Base-by-base conservation (phyloP, 2,329 filamentous ascomycete species). In the Xylaria sp. region DNA sequence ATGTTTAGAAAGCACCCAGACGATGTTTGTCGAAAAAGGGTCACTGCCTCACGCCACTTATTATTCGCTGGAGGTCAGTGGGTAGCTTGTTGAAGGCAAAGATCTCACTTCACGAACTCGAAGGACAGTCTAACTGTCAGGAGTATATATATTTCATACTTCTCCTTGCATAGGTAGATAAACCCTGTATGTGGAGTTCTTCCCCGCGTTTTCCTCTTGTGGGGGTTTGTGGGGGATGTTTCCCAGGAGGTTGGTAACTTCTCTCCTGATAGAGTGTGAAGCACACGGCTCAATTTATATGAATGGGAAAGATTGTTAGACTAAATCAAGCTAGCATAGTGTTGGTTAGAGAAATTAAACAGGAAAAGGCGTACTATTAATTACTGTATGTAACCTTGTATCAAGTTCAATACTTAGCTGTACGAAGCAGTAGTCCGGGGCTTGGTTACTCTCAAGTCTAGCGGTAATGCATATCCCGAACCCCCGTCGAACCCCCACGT, bases 131-230 rank as follows among this genome's bases (percentile, higher is more conserved):
- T n/a, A 28, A 13, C 8, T 41, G 2, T 36, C 31, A 52, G 15
- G 31, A 52, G n/a, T 41, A 52, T 48, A 49, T 60, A 59, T 31
- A 48, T 48, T 9, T 20, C 10, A 28, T 39, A 55, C 28, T 15
- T 23, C 13, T 36, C 6, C 18, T 28, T 28, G 3, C 2, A 3
- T 28, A 28, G 28, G 36, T 20, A 31, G 5, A 55, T 20, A 10
- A 18, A 52, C 6, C 2, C 15, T 31, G 15, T 20, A 20, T 33
- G 20, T 36, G 52, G 52, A 12, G 25, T n/a, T n/a, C 49, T 55
- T 55, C 52, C 52, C 52, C 52, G 52, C 52, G 20, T 55, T 33
- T n/a, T 36, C 28, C 2, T 36, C 52, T 33, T 55, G 51, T 8
- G 25, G 51, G 51, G 51, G 20, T 20, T 33, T 18, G 52, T 55